These are phyloP conservation scores for Beauveria pseudobassiana DNA, from an alignment of 2,329 filamentous ascomycete species.

Conservation along the genomic window DNA sequence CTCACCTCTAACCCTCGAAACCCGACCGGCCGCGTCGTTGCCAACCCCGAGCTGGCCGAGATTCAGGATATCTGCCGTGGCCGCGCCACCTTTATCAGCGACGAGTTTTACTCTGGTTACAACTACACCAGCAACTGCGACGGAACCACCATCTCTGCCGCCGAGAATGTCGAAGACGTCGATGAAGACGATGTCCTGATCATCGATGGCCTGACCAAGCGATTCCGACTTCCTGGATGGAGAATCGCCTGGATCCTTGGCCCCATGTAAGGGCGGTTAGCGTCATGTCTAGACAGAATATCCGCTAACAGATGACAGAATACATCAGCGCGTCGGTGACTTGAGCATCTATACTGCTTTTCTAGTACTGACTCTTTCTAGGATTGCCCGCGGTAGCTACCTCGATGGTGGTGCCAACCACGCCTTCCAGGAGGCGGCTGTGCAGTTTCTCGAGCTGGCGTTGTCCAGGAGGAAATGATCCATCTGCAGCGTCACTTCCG, in stretches of 20 bases:
- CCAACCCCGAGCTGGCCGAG: constrained; percentile 75
- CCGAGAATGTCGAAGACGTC: constrained; percentile 84
- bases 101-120: constrained; percentile 95
- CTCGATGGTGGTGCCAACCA: constrained; percentile 92
- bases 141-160: constrained; percentile 79
- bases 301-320: constrained; percentile 37
- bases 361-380: constrained; percentile 20
- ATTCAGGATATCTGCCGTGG: constrained; percentile 92
- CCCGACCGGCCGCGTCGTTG: constrained; percentile 81
- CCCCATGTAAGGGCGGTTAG: no score
- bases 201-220: constrained; percentile 93
- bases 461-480: constrained; percentile 79
- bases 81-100: constrained; percentile 84
- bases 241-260: constrained; percentile 94
- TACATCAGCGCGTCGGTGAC: constrained; percentile 71
- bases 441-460: constrained; percentile 95
- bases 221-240: constrained; percentile 93
- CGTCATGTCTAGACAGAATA: background rate
- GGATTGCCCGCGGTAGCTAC: constrained; percentile 84
- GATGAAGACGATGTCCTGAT: constrained; percentile 87
- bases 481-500: constrained; percentile 85
- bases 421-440: constrained; percentile 88
- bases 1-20: constrained; percentile 94
- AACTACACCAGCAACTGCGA: constrained; percentile 93
- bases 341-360: background rate